Conservation (phyloP, 495 filamentous ascomycete genomes). For the Neurospora sp. region DNA sequence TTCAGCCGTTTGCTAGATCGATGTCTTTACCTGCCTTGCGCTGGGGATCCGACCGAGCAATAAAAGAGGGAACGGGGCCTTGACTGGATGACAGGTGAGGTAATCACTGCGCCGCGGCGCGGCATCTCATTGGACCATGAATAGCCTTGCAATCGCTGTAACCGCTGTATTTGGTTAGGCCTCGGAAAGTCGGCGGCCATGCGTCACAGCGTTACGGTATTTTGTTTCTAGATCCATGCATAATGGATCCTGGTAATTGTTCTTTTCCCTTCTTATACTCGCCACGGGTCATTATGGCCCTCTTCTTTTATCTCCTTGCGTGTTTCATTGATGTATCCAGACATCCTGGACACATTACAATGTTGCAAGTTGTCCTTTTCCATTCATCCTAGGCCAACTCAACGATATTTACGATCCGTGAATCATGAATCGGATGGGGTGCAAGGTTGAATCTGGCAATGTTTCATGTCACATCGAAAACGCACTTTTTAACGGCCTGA, state of each 20-base stretch:
- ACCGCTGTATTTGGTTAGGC: background rate
- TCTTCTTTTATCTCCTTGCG: background rate
- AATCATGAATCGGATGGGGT: background rate
- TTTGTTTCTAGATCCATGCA: background rate
- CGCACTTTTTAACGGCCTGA: background rate
- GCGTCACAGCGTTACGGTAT: background rate
- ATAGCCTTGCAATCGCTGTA: background rate
- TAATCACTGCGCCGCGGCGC: background rate
- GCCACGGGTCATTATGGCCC: background rate
- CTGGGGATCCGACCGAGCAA: background rate
- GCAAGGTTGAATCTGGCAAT: background rate
- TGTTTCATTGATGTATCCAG: background rate
- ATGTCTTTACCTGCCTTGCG: background rate
- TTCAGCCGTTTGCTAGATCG: background rate
- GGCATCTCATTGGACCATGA: background rate
- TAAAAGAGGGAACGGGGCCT: background rate
- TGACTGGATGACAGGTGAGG: background rate
- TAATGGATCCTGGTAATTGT: background rate
- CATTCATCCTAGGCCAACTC: background rate
- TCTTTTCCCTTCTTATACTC: background rate
- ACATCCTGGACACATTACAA: background rate
- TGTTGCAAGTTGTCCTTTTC: background rate
- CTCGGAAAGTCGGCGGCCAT: background rate
- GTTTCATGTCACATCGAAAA: background rate
- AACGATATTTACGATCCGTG: background rate